These are phyloP conservation scores for Fistulinella cinereoalba DNA, from an alignment of 1,284 basidiomycete genomes.

Conservation along the genomic window DNA sequence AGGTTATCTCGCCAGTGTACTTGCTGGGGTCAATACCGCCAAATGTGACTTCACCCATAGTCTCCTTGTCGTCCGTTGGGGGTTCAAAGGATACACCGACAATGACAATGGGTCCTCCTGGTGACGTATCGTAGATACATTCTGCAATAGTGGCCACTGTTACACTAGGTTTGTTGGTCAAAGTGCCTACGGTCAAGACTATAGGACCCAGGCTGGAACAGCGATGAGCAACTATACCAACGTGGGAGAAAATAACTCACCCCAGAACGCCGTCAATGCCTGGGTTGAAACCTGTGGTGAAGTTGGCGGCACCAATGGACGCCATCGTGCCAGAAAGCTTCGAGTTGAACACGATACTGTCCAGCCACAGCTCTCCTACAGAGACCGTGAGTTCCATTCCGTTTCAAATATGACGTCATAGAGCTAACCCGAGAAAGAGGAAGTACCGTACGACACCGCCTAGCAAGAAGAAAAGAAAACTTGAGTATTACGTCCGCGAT, in stretches of 20 bases:
- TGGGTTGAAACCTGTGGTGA: constrained; percentile 20
- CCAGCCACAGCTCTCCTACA: constrained; percentile 19
- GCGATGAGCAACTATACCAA: constrained; percentile 36
- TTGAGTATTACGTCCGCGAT: no score
- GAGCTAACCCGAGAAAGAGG: no score
- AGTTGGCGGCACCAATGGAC: constrained; percentile 31
- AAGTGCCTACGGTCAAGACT: constrained; percentile 25
- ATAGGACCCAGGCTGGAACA: constrained; percentile 33
- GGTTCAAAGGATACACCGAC: constrained; percentile 43
- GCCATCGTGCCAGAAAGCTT: constrained; percentile 27
- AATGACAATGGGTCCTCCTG: constrained; percentile 31
- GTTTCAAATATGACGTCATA: no score
- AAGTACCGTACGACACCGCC: no score
- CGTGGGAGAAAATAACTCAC: constrained; percentile 5
- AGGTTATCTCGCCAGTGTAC: constrained; percentile 46
- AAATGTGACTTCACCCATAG: constrained; percentile 46
- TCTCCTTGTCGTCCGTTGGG: constrained; percentile 21
- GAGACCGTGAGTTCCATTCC: not conserved
- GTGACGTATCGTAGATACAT: constrained; percentile 38
- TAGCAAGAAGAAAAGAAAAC: no score
- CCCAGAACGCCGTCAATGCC: constrained; percentile 11
- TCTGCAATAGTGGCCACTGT: constrained; percentile 36
- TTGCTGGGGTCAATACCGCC: constrained; percentile 50
- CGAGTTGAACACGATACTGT: constrained; percentile 26
- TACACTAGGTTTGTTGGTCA: constrained; percentile 8